phyloP scores from a whole-genome alignment of 2,329 filamentous ascomycete species.

The Sarocladiaceae sp. region DNA sequence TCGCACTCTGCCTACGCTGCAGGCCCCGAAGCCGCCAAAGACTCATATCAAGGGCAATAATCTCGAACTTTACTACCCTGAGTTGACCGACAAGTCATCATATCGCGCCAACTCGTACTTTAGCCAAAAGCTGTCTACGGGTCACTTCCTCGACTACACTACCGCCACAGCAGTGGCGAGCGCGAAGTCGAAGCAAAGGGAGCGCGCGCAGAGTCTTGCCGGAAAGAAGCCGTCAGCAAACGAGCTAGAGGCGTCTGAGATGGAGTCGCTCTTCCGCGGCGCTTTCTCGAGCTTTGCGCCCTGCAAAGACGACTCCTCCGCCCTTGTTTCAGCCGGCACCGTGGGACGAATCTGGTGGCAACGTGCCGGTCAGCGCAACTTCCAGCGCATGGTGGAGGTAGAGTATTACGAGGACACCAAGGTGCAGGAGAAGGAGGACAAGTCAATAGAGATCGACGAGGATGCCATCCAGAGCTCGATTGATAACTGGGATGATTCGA shows the following conservation, averaged over 20 bases:
- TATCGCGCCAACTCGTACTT: conserved; percentile 56
- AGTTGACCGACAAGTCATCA: conserved; percentile 47
- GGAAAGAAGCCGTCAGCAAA: conserved; percentile 50
- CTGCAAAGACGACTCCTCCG: conserved; percentile 64
- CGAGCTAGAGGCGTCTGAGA: conserved; percentile 56
- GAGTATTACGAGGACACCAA: conserved; percentile 37
- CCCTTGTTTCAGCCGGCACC: conserved; percentile 61
- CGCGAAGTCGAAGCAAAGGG: conserved; percentile 58
- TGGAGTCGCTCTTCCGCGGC: conserved; percentile 68
- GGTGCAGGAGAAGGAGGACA: conserved; percentile 26
- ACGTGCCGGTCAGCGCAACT: conserved; percentile 57
- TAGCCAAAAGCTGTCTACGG: conserved; percentile 57
- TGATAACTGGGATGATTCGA: conserved; percentile 50
- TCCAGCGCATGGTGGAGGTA: conserved; percentile 56
- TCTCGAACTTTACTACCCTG: conserved; percentile 48
- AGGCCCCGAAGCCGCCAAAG: conserved; percentile 67
- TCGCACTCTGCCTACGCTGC: conserved; percentile 55
- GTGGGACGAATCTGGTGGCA: conserved; percentile 74
- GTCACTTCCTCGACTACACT: conserved; percentile 65
- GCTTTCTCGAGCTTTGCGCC: conserved; percentile 79
- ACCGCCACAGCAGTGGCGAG: conserved; percentile 52
- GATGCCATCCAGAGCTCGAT: conserved; percentile 46
- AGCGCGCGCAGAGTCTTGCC: conserved; percentile 62
- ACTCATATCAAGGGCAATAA: conserved; percentile 57
- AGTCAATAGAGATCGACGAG: conserved; percentile 42